phyloP scores from a whole-genome alignment of 306 rosid genomes.

The Quercus cerris region DNA sequence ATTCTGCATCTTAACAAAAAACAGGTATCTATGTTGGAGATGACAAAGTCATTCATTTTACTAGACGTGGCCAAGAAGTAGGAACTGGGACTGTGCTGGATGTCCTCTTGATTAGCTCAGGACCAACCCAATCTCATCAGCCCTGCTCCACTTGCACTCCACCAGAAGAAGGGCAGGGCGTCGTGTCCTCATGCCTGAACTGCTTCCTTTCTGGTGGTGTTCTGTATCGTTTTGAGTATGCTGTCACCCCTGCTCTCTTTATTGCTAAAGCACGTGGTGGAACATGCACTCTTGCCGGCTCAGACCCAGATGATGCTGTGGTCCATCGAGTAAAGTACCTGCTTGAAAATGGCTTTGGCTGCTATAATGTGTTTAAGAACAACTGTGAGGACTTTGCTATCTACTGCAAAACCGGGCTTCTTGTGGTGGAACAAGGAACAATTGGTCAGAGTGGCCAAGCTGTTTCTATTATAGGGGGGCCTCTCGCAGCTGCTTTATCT shows the following conservation, averaged over 20 bases:
- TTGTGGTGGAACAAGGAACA: constrained; percentile 61
- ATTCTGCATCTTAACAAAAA: background rate
- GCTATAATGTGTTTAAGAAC: constrained; percentile 82
- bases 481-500: constrained; percentile 79
- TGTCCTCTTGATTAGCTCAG: constrained; percentile 73
- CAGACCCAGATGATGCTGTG: constrained; percentile 54
- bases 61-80: constrained; percentile 92
- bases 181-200: constrained; percentile 69
- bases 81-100: constrained; percentile 89
- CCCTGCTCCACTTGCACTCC: constrained; percentile 57
- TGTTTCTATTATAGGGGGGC: constrained; percentile 84
- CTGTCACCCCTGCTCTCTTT: constrained; percentile 67
- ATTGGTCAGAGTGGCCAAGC: constrained; percentile 92
- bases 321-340: constrained; percentile 78
- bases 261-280: constrained; percentile 92
- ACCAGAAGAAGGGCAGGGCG: constrained; percentile 51
- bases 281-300: constrained; percentile 80
- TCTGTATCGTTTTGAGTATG: constrained; percentile 80
- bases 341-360: constrained; percentile 78
- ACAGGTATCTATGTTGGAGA: constrained; percentile 81
- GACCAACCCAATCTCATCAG: constrained; percentile 45
- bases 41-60: constrained; percentile 80
- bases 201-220: constrained; percentile 88
- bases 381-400: constrained; percentile 94
- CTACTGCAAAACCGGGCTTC: constrained; percentile 89